Conservation (phyloP, 495 filamentous ascomycete genomes). For the Penicillium dipodomyicola region DNA sequence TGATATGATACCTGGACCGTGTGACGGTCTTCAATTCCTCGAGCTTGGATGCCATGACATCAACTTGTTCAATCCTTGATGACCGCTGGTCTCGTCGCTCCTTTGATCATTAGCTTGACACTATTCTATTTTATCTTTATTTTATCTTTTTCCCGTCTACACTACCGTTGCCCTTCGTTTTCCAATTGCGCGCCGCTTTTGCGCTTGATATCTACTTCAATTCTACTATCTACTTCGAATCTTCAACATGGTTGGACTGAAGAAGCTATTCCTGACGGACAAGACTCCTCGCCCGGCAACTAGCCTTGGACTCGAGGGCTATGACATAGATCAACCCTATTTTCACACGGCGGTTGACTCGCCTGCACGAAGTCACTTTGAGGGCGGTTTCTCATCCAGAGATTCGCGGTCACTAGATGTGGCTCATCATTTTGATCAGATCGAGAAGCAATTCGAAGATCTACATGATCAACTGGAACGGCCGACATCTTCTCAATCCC, state of each 20-base stretch:
- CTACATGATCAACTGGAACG: slow-evolving; percentile 36
- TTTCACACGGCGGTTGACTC: slow-evolving; percentile 9
- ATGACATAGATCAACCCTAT: slow-evolving; percentile 9
- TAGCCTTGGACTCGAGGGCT: slow-evolving; percentile 10
- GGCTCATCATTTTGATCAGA: slow-evolving; percentile 37
- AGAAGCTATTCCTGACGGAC: slow-evolving; percentile 39
- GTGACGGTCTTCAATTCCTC: slow-evolving; percentile 15
- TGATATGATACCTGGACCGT: slow-evolving; percentile 16
- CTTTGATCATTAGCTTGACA: slow-evolving; percentile 16
- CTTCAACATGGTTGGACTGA: slow-evolving; percentile 38
- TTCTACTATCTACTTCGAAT: background rate
- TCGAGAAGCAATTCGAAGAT: slow-evolving; percentile 44
- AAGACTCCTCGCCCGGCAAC: slow-evolving; percentile 20
- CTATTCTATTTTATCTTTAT: slow-evolving; percentile 9
- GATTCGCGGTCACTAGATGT: slow-evolving; percentile 23
- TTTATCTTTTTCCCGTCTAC: background rate
- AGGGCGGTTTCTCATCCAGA: slow-evolving; percentile 11
- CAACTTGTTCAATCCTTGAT: slow-evolving; percentile 16
- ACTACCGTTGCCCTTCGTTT: background rate
- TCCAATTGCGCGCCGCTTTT: slow-evolving; percentile 7
- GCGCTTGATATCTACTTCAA: slow-evolving; percentile 6
- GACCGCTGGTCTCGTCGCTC: slow-evolving; percentile 21
- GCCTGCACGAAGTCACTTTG: slow-evolving; percentile 14
- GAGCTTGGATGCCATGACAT: slow-evolving; percentile 24
- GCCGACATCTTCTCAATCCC: slow-evolving; percentile 31